phyloP scores from a whole-genome alignment of 306 rosid species.

The Dryas octopetala region DNA sequence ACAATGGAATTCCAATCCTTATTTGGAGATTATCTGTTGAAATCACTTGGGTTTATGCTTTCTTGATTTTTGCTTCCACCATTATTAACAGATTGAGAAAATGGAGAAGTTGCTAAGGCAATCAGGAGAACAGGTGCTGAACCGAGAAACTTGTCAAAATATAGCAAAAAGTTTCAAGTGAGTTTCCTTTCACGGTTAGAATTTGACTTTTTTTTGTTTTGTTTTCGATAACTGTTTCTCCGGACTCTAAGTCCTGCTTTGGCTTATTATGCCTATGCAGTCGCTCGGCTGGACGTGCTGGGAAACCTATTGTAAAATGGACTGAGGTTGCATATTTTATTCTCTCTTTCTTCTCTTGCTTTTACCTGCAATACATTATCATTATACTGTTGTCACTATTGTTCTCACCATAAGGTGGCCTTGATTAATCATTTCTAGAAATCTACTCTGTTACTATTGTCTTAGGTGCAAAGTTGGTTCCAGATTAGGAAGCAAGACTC shows the following conservation, averaged over 20 bases:
- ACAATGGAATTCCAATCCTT: background rate
- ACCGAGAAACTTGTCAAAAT: constrained; percentile 52
- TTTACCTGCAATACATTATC: background rate
- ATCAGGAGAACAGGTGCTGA: constrained; percentile 42
- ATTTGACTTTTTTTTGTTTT: background rate
- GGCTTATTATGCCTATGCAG: constrained; percentile 47
- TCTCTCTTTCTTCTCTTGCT: background rate
- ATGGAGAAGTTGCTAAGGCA: constrained; percentile 63
- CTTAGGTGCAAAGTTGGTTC: constrained; percentile 80
- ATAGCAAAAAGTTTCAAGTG: constrained; percentile 63
- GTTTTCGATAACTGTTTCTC: background rate
- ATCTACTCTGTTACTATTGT: constrained; percentile 10
- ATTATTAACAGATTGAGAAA: constrained; percentile 59
- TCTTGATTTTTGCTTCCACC: background rate
- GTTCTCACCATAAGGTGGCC: background rate
- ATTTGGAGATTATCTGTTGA: background rate
- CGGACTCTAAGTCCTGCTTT: constrained; percentile 23
- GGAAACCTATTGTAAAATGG: constrained; percentile 81
- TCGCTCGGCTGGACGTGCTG: constrained; percentile 85
- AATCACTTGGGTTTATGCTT: background rate
- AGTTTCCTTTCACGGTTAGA: constrained; percentile 32
- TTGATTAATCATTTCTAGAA: background rate
- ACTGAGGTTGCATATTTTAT: constrained; percentile 53
- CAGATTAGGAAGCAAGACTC: constrained; percentile 47
- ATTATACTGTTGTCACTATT: background rate